Base-by-base conservation (phyloP, 495 filamentous ascomycete genomes). In the Aspergillus taichungensis region DNA sequence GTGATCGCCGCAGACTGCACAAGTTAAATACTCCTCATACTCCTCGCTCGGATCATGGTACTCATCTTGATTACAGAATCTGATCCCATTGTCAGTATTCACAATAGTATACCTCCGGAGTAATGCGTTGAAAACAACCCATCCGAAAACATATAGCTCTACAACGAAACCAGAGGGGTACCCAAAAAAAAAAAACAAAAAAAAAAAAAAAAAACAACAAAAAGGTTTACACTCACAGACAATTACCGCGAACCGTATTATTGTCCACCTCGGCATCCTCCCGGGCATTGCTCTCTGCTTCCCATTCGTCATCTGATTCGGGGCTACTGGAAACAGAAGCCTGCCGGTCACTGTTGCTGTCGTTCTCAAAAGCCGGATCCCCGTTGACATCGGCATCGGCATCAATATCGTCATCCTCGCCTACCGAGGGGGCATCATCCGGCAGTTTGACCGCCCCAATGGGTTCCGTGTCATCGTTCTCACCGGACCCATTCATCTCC, bases 41-140 rank as follows among this genome's bases (percentile, higher is more conserved):
- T 95, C 90, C 46, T 85, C 84, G 50, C 77, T 80, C 6, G 89
- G 87, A 50, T 95, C 89, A 50, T 92, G 68, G 42, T 91, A 86
- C 65, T 94, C 89, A 54, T 88, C 84, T 51, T 86, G 73, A 33
- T 74, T 77, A 62, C 88, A 95, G 60, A 86, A 89, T 49, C 80
- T 84, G 48, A 42, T 47, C 9, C 8, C n/a, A 12, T 30, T 47
- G 45, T 67, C 36, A 68, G 60, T 47, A 51, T 24, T 24, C 18
- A 24, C 18, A 4, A 24, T 24, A 24, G 18, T 24, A 4, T 24
- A 24, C 18, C 18, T 24, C 18, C 18, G 18, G 4, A 24, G 4
- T 24, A 4, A 24, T 24, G 18, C 18, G 18, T 24, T 24, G 4
- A 24, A 24, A 24, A 24, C 18, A 24, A 24, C 2, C 18, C 18